A percentile compares a stretch with the other conserved stretches of the same genome.
phyloP scores from a whole-genome alignment of 1,284 basidiomycete genomes.

The Ceraceosorus guamensis region DNA sequence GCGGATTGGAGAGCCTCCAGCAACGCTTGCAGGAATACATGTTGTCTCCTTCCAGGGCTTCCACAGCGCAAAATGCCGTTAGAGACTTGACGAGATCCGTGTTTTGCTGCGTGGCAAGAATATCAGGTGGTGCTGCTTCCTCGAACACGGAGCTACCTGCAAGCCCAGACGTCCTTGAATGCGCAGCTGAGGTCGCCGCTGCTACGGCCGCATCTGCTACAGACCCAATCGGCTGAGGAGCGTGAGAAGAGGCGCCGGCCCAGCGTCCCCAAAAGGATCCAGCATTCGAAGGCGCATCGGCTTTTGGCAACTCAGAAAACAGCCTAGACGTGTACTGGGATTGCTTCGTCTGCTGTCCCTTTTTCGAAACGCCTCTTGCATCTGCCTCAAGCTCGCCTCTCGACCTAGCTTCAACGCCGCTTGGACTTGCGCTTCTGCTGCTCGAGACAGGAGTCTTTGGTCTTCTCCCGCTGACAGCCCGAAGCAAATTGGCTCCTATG shows the following conservation, averaged over 20 bases:
- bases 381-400: not conserved
- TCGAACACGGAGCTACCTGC: not conserved
- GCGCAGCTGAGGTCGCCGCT: not conserved
- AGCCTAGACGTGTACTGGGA: not conserved
- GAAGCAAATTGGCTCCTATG: not conserved
- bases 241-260: not conserved
- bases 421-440: conserved; percentile 3
- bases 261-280: conserved; percentile 3
- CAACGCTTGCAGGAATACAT: conserved; percentile 85
- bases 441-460: not conserved
- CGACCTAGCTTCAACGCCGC: not conserved
- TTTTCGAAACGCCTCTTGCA: not conserved
- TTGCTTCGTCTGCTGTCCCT: not conserved
- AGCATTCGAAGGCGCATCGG: not conserved
- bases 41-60: conserved; percentile 84
- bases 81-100: conserved; percentile 59
- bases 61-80: conserved; percentile 77
- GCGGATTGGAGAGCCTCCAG: conserved; percentile 75
- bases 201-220: not conserved
- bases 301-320: not conserved
- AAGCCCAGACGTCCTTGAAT: not conserved
- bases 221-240: too few species aligned
- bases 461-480: conserved; percentile 5
- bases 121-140: conserved; percentile 1
- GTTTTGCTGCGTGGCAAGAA: conserved; percentile 21